Evolutionary conservation across 2,329 filamentous ascomycete species (phyloP).

Genomic region (Sporothrix globosa): DNA sequence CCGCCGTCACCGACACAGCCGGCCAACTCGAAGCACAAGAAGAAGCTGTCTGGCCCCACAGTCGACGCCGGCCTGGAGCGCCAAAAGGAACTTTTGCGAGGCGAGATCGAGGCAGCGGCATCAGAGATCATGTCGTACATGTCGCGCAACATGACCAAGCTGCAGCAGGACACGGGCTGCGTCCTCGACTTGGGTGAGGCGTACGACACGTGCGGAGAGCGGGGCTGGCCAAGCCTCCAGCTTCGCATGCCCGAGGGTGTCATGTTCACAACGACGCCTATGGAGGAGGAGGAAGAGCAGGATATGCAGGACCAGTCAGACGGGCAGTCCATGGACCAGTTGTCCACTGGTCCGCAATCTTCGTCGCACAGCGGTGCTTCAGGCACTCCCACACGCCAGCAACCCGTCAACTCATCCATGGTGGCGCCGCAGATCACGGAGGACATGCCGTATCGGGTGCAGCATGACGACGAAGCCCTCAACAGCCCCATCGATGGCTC

Average conservation of each 20-base stretch:
- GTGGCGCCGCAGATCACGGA: constrained; percentile 27
- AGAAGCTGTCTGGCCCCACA: constrained; percentile 28
- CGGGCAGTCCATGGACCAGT: constrained; percentile 5
- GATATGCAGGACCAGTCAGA: constrained; percentile 18
- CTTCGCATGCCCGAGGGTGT: constrained; percentile 35
- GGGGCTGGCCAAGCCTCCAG: constrained; percentile 39
- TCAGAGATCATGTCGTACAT: constrained; percentile 38
- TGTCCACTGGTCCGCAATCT: neutral
- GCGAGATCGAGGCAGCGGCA: constrained; percentile 32
- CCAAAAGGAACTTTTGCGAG: constrained; percentile 32
- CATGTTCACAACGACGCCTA: constrained; percentile 30
- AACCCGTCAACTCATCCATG: constrained; percentile 31
- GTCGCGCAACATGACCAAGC: constrained; percentile 38
- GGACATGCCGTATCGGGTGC: constrained; percentile 35
- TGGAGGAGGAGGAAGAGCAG: constrained; percentile 30
- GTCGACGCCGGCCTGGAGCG: constrained; percentile 37
- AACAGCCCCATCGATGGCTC: constrained; percentile 33
- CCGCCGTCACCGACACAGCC: constrained; percentile 30
- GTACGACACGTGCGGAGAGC: constrained; percentile 35
- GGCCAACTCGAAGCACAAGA: constrained; percentile 30
- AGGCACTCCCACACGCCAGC: constrained; percentile 19
- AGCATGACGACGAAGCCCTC: constrained; percentile 35
- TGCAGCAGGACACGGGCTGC: constrained; percentile 39
- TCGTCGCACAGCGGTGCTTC: neutral
- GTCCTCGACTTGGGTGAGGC: constrained; percentile 40